Base-by-base conservation (phyloP, 2,329 filamentous ascomycete species). In the Hymenoscyphus occultus region DNA sequence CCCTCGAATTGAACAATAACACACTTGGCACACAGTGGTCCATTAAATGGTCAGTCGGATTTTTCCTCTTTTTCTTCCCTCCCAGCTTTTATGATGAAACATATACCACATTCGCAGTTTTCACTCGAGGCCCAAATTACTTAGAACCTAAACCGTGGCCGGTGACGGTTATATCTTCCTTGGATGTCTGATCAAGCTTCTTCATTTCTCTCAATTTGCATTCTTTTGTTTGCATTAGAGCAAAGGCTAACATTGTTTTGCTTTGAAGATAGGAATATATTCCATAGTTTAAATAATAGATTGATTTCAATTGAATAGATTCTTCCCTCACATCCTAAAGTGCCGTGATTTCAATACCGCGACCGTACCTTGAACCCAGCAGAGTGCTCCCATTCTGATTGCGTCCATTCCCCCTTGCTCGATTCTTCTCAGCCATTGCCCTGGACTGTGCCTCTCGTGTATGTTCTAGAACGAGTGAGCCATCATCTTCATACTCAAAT, bases 101-200 rank as follows among this genome's bases (percentile, higher is more conserved):
- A 84, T 84, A 82, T 87, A 85, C 83, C 81, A 85, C 82, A 91
- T 92, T 93, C 89, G 90, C 90, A 92, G 90, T 92, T 92, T 92
- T 87, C 89, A 91, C 90, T 90, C 82, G 87, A 90, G 87, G 84
- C 83, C 83, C 79, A 75, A 60, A 65, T 63, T 60, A 61, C 72
- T 75, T 77, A 86, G 89, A 87, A 86, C 86, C 86, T 83, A 81
- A 80, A 78, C 80, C 72, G 84, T 83, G 84, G 83, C 81, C 88
- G 75, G 88, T 90, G 88, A 90, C 83, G 83, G 87, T 74, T 71
- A 74, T 73, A 77, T 76, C 87, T 90, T 90, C 87, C 86, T 90
- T 90, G 87, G 88, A 90, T 90, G 88, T 90, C 87, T 89, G 85
- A 89, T 68, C 62, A 64, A 70, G 68, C 69, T 70, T 62, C 40